Evolutionary conservation across 768 basidiomycete genomes (phyloP).

Genomic region (Naganishia antarctica): DNA sequence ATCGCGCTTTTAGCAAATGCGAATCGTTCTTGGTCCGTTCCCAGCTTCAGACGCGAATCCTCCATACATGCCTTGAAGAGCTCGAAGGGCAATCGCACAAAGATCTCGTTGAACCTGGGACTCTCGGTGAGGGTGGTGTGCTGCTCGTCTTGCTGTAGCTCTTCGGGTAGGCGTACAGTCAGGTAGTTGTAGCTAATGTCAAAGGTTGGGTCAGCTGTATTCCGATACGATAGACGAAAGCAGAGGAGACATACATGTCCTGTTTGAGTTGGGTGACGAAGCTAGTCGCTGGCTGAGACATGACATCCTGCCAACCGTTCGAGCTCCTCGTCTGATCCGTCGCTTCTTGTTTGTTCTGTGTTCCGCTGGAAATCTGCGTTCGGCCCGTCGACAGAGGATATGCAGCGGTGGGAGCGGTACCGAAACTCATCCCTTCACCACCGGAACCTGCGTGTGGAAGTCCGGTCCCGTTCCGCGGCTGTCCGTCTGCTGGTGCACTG

Average conservation of each 20-base stretch:
- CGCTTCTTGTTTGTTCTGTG: background rate
- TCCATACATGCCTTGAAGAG: constrained; percentile 44
- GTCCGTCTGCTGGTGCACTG: constrained; percentile 3
- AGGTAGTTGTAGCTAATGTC: constrained; percentile 33
- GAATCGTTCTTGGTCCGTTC: constrained; percentile 79
- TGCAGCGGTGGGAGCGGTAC: background rate
- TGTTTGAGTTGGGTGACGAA: constrained; percentile 30
- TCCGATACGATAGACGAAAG: no score
- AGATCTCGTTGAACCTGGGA: constrained; percentile 46
- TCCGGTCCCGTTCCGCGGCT: background rate
- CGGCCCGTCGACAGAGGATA: no score
- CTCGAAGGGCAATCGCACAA: constrained; percentile 76
- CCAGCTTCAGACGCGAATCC: constrained; percentile 45
- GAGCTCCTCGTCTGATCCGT: background rate
- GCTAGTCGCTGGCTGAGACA: constrained; percentile 15
- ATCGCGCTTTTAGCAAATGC: constrained; percentile 88
- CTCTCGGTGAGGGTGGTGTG: constrained; percentile 18
- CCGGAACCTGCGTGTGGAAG: background rate
- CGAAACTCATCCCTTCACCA: constrained; percentile 30
- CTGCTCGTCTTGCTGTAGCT: constrained; percentile 9
- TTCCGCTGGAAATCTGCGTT: background rate
- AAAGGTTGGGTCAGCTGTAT: background rate
- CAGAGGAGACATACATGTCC: constrained; percentile 36
- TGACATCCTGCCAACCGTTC: constrained; percentile 16
- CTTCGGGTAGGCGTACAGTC: constrained; percentile 24